phyloP scores from a whole-genome alignment of 805 yeast species.

The Candida sphagnicola region DNA sequence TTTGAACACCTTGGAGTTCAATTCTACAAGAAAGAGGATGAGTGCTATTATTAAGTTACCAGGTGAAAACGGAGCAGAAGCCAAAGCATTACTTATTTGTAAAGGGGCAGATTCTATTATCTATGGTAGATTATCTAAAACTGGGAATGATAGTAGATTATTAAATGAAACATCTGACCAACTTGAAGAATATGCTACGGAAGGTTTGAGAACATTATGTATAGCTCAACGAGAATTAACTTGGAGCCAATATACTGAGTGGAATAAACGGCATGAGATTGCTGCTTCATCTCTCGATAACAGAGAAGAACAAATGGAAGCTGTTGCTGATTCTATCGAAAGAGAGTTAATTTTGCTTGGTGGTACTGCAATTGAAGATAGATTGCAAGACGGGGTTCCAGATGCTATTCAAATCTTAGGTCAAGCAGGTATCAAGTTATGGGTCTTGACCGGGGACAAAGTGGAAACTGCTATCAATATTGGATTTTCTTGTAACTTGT shows the following conservation, averaged over 20 bases:
- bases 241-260: conserved; percentile 57
- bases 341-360: conserved; percentile 62
- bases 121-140: conserved; percentile 53
- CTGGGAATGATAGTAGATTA: conserved; percentile 43
- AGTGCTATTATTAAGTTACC: conserved; percentile 76
- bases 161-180: conserved; percentile 66
- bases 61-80: conserved; percentile 40
- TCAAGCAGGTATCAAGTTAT: conserved; percentile 75
- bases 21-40: conserved; percentile 85
- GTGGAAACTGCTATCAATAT: conserved; percentile 88
- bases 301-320: conserved; percentile 71
- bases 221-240: conserved; percentile 66
- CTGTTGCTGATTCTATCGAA: conserved; percentile 71
- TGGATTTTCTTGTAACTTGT: conserved; percentile 78
- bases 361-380: conserved; percentile 85
- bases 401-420: conserved; percentile 68
- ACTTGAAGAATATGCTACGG: conserved; percentile 74
- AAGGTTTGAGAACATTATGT: conserved; percentile 79
- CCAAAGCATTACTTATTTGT: conserved; percentile 63
- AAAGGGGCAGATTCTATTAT: conserved; percentile 86
- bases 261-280: conserved; percentile 59
- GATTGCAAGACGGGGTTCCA: conserved; percentile 83
- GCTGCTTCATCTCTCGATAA: conserved; percentile 62
- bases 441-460: conserved; percentile 87
- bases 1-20: conserved; percentile 69